Percentiles rank a stretch among this genome's conserved stretches.
phyloP scores from a whole-genome alignment of 2,329 filamentous ascomycete genomes.

The Colletotrichum sp. region DNA sequence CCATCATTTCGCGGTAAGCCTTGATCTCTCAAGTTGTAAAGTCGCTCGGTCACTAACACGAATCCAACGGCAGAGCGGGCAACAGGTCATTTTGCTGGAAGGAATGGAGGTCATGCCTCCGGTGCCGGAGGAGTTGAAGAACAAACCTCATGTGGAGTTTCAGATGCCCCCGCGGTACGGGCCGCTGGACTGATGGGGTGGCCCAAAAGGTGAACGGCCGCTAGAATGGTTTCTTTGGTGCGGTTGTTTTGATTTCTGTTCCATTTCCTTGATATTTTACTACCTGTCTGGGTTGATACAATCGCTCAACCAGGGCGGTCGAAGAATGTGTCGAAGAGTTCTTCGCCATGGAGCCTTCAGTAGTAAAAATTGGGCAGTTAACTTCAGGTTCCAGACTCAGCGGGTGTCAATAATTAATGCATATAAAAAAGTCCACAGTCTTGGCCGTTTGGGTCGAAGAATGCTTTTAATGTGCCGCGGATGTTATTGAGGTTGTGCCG shows the following conservation, averaged over 20 bases:
- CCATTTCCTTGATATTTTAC: accelerated
- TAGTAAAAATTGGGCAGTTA: accelerated
- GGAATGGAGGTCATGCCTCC: constrained; percentile 13
- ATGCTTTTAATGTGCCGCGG: background rate
- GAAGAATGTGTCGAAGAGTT: accelerated
- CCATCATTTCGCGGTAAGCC: constrained; percentile 2
- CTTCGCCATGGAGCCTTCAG: accelerated
- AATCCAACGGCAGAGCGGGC: background rate
- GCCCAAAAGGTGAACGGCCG: accelerated
- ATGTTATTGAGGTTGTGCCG: background rate
- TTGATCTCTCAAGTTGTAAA: background rate
- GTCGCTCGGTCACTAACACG: background rate
- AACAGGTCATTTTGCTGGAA: background rate
- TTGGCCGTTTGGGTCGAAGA: background rate
- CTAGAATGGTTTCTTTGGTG: background rate
- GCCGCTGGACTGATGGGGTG: background rate
- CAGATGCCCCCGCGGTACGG: background rate
- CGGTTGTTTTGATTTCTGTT: accelerated
- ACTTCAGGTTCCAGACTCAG: accelerated
- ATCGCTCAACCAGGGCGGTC: accelerated
- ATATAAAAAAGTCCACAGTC: background rate
- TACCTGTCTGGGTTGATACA: accelerated
- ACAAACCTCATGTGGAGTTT: constrained; percentile 4
- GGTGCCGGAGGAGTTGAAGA: background rate
- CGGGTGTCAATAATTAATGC: accelerated